These are phyloP conservation scores for Exophiala sp. DNA, from an alignment of 2,329 filamentous ascomycete species.

Conservation along the genomic window DNA sequence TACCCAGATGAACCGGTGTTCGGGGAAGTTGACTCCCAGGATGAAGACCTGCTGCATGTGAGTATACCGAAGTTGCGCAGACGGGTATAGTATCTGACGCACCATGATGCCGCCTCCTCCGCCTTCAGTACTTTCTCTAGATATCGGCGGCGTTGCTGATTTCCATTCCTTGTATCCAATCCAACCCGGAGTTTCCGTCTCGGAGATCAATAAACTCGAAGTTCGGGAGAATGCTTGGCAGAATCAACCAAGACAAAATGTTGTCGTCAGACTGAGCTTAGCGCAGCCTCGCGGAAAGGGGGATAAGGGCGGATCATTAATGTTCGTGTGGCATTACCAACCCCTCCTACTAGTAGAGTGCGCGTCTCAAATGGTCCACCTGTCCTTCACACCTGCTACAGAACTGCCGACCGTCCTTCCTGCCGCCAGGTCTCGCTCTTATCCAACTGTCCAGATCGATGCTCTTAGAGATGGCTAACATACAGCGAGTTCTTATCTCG, in stretches of 20 bases:
- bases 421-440: neutral
- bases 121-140: neutral
- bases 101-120: slow-evolving; percentile 13
- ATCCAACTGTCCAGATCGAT: slow-evolving; percentile 9
- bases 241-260: too few species aligned
- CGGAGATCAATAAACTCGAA: too few species aligned
- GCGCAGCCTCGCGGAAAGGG: neutral
- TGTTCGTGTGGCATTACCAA: neutral
- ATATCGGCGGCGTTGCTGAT: neutral
- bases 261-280: neutral
- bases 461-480: slow-evolving; percentile 60
- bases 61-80: neutral
- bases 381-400: neutral
- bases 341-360: neutral
- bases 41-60: slow-evolving; percentile 63
- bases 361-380: neutral
- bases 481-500: slow-evolving; percentile 65
- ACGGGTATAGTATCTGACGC: neutral
- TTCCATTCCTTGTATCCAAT: neutral
- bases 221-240: neutral
- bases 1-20: slow-evolving; percentile 77
- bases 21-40: slow-evolving; percentile 77
- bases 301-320: neutral
- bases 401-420: neutral
- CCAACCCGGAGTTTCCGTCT: too few species aligned